Evolutionary conservation across 371 early-diverging fungal species (phyloP).

Genomic region (Capillidium heterosporum): DNA sequence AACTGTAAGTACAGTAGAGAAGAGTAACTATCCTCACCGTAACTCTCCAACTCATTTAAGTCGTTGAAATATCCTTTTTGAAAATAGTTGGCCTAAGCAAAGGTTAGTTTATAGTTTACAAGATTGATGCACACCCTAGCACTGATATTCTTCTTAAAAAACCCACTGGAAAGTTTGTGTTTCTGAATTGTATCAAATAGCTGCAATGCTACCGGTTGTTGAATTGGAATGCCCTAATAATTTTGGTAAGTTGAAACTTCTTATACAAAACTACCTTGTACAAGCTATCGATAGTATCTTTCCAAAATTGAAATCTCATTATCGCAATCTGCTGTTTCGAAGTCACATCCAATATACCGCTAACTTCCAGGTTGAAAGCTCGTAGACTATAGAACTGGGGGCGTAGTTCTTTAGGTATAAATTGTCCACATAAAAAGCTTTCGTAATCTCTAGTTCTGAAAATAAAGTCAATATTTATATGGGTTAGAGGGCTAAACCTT

Average conservation of each 20-base stretch:
- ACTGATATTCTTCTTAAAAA: background rate
- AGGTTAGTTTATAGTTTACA: background rate
- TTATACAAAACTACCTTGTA: background rate
- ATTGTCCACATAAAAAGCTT: background rate
- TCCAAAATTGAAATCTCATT: background rate
- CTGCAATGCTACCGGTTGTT: background rate
- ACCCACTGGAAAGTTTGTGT: background rate
- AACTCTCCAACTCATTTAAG: background rate
- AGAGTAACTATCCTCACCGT: background rate
- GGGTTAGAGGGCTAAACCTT: too few species aligned
- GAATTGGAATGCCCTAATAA: background rate
- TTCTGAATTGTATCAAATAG: background rate
- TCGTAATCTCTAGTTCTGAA: conserved; percentile 1
- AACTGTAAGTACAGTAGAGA: background rate
- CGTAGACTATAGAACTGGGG: background rate
- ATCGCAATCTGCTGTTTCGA: background rate
- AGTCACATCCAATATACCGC: background rate
- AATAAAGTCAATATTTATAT: too few species aligned
- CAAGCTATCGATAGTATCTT: background rate
- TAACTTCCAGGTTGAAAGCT: background rate
- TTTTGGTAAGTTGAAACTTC: background rate
- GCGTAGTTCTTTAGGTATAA: background rate
- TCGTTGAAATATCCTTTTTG: background rate
- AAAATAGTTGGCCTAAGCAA: background rate
- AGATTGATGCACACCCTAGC: background rate